phyloP scores from a whole-genome alignment of 1,139 yeast genomes.

The Geotrichum siamense region DNA sequence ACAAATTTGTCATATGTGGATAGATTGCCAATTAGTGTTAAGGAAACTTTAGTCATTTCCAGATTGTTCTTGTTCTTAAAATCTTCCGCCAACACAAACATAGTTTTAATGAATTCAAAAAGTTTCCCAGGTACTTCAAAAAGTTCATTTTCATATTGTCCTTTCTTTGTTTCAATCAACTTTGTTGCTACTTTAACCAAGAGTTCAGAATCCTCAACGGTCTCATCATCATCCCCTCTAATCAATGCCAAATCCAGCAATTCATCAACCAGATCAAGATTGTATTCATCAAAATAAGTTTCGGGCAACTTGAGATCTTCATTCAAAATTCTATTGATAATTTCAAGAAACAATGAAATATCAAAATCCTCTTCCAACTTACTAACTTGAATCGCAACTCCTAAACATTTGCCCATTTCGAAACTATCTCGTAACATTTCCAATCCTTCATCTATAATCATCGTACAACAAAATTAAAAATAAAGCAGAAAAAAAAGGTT shows the following conservation, averaged over 20 bases:
- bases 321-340: neutral
- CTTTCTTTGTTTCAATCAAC: neutral
- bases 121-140: slow-evolving; percentile 8
- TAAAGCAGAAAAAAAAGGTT: too few species aligned
- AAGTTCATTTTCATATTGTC: neutral
- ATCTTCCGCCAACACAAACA: slow-evolving; percentile 16
- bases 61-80: slow-evolving; percentile 2
- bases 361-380: slow-evolving; percentile 3
- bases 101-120: slow-evolving; percentile 19
- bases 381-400: neutral
- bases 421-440: slow-evolving; percentile 3
- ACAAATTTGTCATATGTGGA: slow-evolving; percentile 18
- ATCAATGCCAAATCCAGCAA: neutral
- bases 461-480: neutral
- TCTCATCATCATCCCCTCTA: slow-evolving; percentile 1
- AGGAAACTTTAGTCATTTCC: slow-evolving; percentile 8
- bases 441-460: slow-evolving; percentile 1
- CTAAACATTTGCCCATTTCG: neutral
- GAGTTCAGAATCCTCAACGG: slow-evolving; percentile 4
- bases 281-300: neutral
- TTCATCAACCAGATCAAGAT: slow-evolving; percentile 1
- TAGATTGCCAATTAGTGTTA: slow-evolving; percentile 9
- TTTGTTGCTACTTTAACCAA: neutral
- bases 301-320: neutral
- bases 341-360: slow-evolving; percentile 8